Percentiles rank a stretch among this genome's conserved stretches.
Evolutionary conservation across 2,329 filamentous ascomycete species (phyloP).

Genomic region (Chaetomium strumarium): DNA sequence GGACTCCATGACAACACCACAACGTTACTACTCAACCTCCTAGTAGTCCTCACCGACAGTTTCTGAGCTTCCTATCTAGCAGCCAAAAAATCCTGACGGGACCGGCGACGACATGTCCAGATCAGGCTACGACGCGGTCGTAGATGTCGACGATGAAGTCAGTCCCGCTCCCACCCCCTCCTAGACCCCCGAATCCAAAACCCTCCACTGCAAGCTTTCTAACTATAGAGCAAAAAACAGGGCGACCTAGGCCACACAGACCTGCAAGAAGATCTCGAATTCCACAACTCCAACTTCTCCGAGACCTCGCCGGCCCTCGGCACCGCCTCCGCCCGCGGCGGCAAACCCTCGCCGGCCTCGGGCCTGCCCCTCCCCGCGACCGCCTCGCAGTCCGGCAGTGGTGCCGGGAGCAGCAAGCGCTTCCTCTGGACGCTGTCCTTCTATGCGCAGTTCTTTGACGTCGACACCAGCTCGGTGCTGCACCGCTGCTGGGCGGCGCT

Average conservation of each 20-base stretch:
- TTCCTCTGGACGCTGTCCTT: constrained; percentile 90
- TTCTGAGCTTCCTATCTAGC: too few species aligned
- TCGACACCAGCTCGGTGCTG: constrained; percentile 86
- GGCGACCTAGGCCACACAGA: constrained; percentile 97
- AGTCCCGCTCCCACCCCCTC: constrained; percentile 17
- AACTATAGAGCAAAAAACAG: constrained; percentile 41
- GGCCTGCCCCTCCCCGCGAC: constrained; percentile 51
- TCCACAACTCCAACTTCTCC: constrained; percentile 87
- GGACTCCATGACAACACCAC: not conserved
- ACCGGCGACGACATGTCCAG: constrained; percentile 58
- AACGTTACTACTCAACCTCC: not conserved
- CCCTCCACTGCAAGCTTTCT: constrained; percentile 2
- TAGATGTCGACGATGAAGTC: constrained; percentile 95
- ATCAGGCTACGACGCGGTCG: constrained; percentile 93
- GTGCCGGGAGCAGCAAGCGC: constrained; percentile 59
- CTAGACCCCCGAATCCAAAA: not conserved
- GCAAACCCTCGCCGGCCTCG: constrained; percentile 31
- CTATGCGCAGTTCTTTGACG: constrained; percentile 98
- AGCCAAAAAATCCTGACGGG: not conserved
- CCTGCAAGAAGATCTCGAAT: constrained; percentile 97
- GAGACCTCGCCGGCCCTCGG: constrained; percentile 47
- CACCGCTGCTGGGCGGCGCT: constrained; percentile 82
- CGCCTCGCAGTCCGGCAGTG: not conserved
- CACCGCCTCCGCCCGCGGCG: constrained; percentile 41
- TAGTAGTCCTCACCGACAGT: too few species aligned